Conservation (phyloP, 768 basidiomycete species). For the Leccinum imitatum region DNA sequence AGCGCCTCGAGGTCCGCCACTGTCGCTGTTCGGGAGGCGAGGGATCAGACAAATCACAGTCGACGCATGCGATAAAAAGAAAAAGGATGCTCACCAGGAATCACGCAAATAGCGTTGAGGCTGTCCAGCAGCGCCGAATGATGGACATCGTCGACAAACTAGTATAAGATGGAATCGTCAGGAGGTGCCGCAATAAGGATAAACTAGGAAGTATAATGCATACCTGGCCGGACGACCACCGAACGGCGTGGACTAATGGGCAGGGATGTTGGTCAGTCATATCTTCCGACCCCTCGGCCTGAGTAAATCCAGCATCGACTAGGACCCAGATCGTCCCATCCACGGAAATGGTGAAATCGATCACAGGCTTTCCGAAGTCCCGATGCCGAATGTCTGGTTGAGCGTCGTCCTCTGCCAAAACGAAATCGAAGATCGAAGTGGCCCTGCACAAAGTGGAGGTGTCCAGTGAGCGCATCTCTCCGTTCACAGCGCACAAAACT, state of each 20-base stretch:
- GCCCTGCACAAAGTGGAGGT: conserved; percentile 42
- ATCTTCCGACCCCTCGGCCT: conserved; percentile 7
- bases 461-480: not conserved
- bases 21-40: conserved; percentile 40
- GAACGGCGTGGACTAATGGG: conserved; percentile 31
- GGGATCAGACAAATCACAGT: not conserved
- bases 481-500: conserved; percentile 20
- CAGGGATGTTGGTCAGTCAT: conserved; percentile 15
- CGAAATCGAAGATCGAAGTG: conserved; percentile 62
- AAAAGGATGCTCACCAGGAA: conserved; percentile 43
- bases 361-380: conserved; percentile 57
- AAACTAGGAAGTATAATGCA: not conserved
- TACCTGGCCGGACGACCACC: conserved; percentile 43
- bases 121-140: conserved; percentile 37
- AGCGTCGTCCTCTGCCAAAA: conserved; percentile 28
- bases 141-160: conserved; percentile 23
- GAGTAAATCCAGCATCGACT: conserved; percentile 47
- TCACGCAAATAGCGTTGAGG: conserved; percentile 45
- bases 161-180: not conserved
- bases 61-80: not conserved
- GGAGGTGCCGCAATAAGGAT: not conserved
- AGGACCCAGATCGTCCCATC: conserved; percentile 45
- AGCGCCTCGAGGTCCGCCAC: conserved; percentile 48
- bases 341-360: conserved; percentile 50
- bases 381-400: conserved; percentile 35